Evolutionary conservation across 768 basidiomycete genomes (phyloP).

Genomic region (Boletus reticuloceps): DNA sequence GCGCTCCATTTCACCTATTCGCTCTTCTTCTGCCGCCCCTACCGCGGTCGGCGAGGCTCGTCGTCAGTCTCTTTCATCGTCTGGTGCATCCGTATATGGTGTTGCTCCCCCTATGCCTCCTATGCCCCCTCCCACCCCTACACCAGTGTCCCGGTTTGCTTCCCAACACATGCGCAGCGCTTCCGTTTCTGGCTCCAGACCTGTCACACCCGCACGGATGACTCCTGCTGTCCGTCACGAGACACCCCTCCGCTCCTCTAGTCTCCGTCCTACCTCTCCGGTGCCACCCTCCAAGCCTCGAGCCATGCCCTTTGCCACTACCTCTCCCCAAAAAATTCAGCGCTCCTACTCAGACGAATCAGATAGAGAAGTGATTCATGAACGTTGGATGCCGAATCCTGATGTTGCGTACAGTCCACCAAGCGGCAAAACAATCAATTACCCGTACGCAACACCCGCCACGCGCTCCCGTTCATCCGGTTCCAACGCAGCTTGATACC

Average conservation of each 20-base stretch:
- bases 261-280: constrained; percentile 29
- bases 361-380: constrained; percentile 49
- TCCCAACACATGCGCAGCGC: constrained; percentile 56
- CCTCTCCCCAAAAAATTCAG: constrained; percentile 55
- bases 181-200: constrained; percentile 40
- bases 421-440: constrained; percentile 28
- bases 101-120: constrained; percentile 33
- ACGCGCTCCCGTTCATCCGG: constrained; percentile 31
- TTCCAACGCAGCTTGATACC: constrained; percentile 35
- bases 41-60: constrained; percentile 19
- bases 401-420: constrained; percentile 37
- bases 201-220: constrained; percentile 33
- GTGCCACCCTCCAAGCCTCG: constrained; percentile 43
- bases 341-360: constrained; percentile 70
- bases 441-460: constrained; percentile 24
- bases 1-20: constrained; percentile 22
- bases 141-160: constrained; percentile 51
- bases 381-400: constrained; percentile 62
- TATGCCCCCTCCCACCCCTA: constrained; percentile 42
- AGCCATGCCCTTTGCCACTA: constrained; percentile 42
- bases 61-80: constrained; percentile 32
- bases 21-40: constrained; percentile 29
- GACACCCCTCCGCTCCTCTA: constrained; percentile 31
- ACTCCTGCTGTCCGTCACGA: constrained; percentile 29
- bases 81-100: constrained; percentile 35